These are phyloP conservation scores for Trypanosoma theileri DNA, from an alignment of 208 protist genomes.

Conservation along the genomic window DNA sequence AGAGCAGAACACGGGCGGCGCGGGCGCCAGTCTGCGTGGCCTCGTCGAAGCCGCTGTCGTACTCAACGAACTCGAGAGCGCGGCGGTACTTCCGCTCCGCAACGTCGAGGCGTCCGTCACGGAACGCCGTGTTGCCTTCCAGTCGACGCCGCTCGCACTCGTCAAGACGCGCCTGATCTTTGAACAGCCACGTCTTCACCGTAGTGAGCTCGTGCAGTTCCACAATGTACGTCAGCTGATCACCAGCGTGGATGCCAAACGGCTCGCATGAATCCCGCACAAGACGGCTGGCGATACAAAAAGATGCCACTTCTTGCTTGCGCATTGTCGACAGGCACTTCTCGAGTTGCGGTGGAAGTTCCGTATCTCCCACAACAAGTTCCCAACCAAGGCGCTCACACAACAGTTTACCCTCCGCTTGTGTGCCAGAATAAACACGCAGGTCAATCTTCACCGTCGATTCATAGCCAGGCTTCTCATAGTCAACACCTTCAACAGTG, in stretches of 20 bases:
- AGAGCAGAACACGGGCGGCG: conserved; percentile 48
- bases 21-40: conserved; percentile 54
- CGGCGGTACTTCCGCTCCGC: conserved; percentile 86
- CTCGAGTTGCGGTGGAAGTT: conserved; percentile 72
- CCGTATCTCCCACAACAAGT: conserved; percentile 57
- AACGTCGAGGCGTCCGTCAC: conserved; percentile 47
- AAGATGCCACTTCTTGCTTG: conserved; percentile 65
- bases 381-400: conserved; percentile 50
- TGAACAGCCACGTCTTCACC: conserved; percentile 70
- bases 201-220: conserved; percentile 56
- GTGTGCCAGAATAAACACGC: conserved; percentile 44
- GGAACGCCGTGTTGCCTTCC: conserved; percentile 81
- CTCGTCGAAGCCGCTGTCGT: conserved; percentile 74
- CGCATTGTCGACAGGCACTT: conserved; percentile 71
- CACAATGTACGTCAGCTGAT: conserved; percentile 68
- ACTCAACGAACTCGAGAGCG: conserved; percentile 82
- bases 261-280: conserved; percentile 38
- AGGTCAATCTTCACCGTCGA: conserved; percentile 65
- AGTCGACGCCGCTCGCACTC: conserved; percentile 71
- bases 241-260: conserved; percentile 49
- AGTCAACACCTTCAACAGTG: conserved; percentile 67
- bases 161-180: conserved; percentile 56
- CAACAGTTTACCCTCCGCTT: conserved; percentile 40
- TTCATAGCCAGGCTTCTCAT: conserved; percentile 82
- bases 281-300: conserved; percentile 49